Evolutionary conservation across 2,329 filamentous ascomycete species (phyloP).

Genomic region (Huntiella savannae): DNA sequence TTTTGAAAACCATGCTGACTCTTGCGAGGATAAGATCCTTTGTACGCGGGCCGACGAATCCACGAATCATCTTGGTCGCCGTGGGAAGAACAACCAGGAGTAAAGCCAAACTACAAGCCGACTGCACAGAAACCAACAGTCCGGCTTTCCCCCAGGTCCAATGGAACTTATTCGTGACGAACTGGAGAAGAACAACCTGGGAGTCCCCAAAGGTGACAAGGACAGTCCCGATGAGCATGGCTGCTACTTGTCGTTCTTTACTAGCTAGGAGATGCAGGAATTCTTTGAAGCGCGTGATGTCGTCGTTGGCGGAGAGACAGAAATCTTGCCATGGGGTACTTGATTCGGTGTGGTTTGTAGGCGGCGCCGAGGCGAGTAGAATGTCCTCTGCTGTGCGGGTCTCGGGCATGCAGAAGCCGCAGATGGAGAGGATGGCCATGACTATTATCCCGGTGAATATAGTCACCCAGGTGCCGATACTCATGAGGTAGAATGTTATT

Average conservation of each 20-base stretch:
- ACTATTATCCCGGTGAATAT: conserved; percentile 10
- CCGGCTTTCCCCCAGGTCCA: conserved; percentile 13
- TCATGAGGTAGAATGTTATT: conserved; percentile 12
- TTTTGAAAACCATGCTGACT: conserved; percentile 12
- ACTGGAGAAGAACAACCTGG: conserved; percentile 14
- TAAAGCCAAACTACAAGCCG: conserved; percentile 8
- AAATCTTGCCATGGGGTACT: conserved; percentile 8
- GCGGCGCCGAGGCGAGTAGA: neutral
- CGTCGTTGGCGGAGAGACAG: conserved; percentile 1
- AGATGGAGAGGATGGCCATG: conserved; percentile 5
- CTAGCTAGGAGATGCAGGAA: conserved; percentile 8
- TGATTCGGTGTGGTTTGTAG: neutral
- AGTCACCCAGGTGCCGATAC: conserved; percentile 10
- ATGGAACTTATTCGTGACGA: conserved; percentile 15
- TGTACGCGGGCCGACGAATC: conserved; percentile 2
- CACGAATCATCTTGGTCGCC: conserved; percentile 3
- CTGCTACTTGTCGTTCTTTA: conserved; percentile 6
- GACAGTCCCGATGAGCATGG: conserved; percentile 10
- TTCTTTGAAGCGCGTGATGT: conserved; percentile 4
- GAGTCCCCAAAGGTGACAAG: conserved; percentile 10
- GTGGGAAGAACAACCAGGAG: conserved; percentile 7
- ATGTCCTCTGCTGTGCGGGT: conserved; percentile 7
- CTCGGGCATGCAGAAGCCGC: conserved; percentile 12
- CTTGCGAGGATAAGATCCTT: conserved; percentile 12
- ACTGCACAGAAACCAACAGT: conserved; percentile 8